These are phyloP conservation scores for Claviceps purpurea DNA, from an alignment of 2,329 filamentous ascomycete species.

Conservation along the genomic window DNA sequence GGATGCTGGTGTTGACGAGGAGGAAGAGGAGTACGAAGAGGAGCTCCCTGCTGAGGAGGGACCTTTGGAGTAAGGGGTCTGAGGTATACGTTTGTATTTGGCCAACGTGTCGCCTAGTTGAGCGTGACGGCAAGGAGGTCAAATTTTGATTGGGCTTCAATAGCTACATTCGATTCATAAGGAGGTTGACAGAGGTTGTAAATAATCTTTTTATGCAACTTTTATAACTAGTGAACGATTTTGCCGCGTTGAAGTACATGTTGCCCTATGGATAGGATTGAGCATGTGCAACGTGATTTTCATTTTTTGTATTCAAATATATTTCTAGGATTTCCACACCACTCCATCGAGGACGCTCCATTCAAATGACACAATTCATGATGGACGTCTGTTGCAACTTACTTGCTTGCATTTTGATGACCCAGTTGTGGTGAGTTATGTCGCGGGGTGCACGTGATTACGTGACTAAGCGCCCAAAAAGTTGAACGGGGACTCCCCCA, in stretches of 20 bases:
- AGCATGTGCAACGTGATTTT: too few relatives aligned
- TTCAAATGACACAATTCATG: neutral
- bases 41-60: slow-evolving; percentile 56
- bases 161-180: slow-evolving; percentile 2
- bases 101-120: neutral
- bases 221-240: neutral
- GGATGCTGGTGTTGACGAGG: slow-evolving; percentile 93
- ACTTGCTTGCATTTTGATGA: neutral
- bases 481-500: neutral
- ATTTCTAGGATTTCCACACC: too few relatives aligned
- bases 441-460: slow-evolving; percentile 3
- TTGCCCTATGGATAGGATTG: too few relatives aligned
- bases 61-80: slow-evolving; percentile 36
- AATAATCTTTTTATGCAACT: neutral
- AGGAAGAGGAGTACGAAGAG: slow-evolving; percentile 90
- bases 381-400: neutral
- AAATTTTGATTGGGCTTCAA: slow-evolving; percentile 19
- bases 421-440: neutral
- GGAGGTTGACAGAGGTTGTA: neutral
- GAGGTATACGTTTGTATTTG: neutral
- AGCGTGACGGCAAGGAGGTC: neutral
- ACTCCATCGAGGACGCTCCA: too few relatives aligned
- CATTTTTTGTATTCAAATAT: too few relatives aligned
- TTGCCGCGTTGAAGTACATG: neutral
- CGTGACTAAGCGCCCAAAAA: slow-evolving; percentile 11